Base-by-base conservation (phyloP, 2,329 filamentous ascomycete genomes). In the Pseudogymnoascus sp. region DNA sequence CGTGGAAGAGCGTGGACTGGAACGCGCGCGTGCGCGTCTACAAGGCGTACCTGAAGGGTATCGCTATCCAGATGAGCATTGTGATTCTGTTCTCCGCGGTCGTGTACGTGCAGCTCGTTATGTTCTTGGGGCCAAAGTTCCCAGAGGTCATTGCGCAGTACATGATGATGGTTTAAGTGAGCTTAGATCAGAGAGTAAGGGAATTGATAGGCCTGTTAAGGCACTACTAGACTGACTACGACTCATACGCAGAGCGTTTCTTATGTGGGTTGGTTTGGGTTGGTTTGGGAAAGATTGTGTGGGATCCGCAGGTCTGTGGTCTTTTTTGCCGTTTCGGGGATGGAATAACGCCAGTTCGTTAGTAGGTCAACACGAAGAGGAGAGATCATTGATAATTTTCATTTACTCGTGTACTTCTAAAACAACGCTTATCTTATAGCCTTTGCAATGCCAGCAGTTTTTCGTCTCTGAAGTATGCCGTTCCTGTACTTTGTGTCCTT, bases 1-100 rank as follows among this genome's bases (percentile, higher is more conserved):
- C 91, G 1, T 92, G 91, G 90, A 82, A 80, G 69, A 90, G 85
- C 36, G 92, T 96, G 74, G 84, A 87, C 72, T 84, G 83, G 74
- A 79, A 84, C 64, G 86, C 90, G 49, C 88, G 91, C 74, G 79
- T 86, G 67, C 85, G 92, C 62, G 81, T 96, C 59, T 75, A 92
- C 71, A 86, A 88, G 76, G 81, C 94, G 33, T 88, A 91, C 69
- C 77, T 81, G 75, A 96, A 96, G 84, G 80, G 88, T 68, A 79
- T 85, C 65, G 73, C 79, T 35, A 79, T 91, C 62, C 73, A 80
- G 58, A 62, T 83, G 14, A 80, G 75, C 3, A 68, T 82, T 12
- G 71, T 77, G 23, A 28, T 83, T 4, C 60, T 84, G 35, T 76
- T 85, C 61, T 70, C 72, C 2, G 72, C 80, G 7, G 66, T 86